These are phyloP conservation scores for Butyriboletus appendiculatus DNA, from an alignment of 1,284 basidiomycete species.

Conservation along the genomic window DNA sequence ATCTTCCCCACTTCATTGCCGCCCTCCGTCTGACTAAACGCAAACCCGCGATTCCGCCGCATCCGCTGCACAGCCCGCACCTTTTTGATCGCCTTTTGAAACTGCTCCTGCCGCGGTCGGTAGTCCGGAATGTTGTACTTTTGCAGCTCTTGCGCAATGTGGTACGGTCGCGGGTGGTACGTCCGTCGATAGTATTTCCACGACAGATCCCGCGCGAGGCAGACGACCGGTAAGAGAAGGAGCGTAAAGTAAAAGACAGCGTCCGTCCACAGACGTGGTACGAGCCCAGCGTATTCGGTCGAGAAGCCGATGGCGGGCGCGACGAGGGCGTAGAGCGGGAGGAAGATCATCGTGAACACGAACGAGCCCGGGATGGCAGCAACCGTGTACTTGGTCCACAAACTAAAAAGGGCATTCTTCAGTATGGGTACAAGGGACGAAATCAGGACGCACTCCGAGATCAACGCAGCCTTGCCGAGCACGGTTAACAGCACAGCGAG, in stretches of 20 bases:
- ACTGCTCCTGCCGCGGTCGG: slow-evolving; percentile 96
- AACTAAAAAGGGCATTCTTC: slow-evolving; percentile 42
- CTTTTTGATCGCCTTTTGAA: slow-evolving; percentile 98
- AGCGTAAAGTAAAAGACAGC: slow-evolving; percentile 90
- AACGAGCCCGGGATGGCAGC: slow-evolving; percentile 97
- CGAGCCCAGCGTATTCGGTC: slow-evolving; percentile 86
- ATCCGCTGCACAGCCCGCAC: slow-evolving; percentile 94
- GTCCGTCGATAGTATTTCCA: slow-evolving; percentile 98
- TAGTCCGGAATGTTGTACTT: slow-evolving; percentile 99
- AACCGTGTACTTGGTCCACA: slow-evolving; percentile 99
- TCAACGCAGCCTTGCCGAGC: slow-evolving; percentile 94
- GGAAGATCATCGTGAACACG: slow-evolving; percentile 90
- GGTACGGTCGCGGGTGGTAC: slow-evolving; percentile 89
- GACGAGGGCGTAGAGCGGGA: slow-evolving; percentile 89
- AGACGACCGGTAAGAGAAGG: slow-evolving; percentile 85
- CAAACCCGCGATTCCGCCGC: slow-evolving; percentile 92
- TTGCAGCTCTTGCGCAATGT: slow-evolving; percentile 96
- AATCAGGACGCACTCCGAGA: slow-evolving; percentile 80
- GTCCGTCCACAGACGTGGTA: slow-evolving; percentile 86
- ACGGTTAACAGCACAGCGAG: slow-evolving; percentile 93
- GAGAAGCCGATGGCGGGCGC: slow-evolving; percentile 91
- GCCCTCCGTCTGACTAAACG: slow-evolving; percentile 94
- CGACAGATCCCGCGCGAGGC: slow-evolving; percentile 87
- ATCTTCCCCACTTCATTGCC: slow-evolving; percentile 46
- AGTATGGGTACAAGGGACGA: neutral